These are phyloP conservation scores for Erodium texanum DNA, from an alignment of 441 rosid species.

Conservation along the genomic window DNA sequence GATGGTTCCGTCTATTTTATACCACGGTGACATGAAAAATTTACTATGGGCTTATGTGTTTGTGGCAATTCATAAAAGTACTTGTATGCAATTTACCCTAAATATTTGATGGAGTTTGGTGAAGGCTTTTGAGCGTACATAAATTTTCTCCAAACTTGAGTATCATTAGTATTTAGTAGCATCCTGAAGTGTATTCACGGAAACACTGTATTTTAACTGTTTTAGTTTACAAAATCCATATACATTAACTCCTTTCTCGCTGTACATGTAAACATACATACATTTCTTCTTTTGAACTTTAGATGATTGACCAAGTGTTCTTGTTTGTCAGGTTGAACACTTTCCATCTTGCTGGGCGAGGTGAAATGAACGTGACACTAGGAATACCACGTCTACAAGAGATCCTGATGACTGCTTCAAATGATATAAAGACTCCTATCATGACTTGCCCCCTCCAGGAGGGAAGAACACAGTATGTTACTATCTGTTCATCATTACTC, in stretches of 20 bases:
- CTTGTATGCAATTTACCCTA: too few relatives aligned
- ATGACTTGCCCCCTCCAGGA: conserved; percentile 81
- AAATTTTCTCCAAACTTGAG: conserved; percentile 2
- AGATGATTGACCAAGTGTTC: neutral
- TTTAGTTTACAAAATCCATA: neutral
- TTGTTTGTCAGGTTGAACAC: conserved; percentile 71
- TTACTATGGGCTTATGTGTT: too few relatives aligned
- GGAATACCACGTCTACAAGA: conserved; percentile 97
- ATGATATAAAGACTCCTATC: conserved; percentile 74
- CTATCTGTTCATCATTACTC: conserved; percentile 1
- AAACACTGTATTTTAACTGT: neutral
- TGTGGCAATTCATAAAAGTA: too few relatives aligned
- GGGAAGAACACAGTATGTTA: conserved; percentile 61
- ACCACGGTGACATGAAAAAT: too few relatives aligned
- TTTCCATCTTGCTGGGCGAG: conserved; percentile 99
- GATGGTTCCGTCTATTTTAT: too few relatives aligned
- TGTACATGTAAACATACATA: neutral
- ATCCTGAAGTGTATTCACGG: neutral
- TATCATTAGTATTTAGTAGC: neutral
- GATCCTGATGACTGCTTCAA: conserved; percentile 87
- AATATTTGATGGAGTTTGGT: neutral
- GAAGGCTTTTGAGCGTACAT: conserved; percentile 6
- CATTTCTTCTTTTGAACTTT: neutral
- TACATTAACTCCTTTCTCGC: neutral
- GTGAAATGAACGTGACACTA: conserved; percentile 98